These are phyloP conservation scores for Bathelium albidoporum DNA, from an alignment of 495 filamentous ascomycete genomes.

Conservation along the genomic window DNA sequence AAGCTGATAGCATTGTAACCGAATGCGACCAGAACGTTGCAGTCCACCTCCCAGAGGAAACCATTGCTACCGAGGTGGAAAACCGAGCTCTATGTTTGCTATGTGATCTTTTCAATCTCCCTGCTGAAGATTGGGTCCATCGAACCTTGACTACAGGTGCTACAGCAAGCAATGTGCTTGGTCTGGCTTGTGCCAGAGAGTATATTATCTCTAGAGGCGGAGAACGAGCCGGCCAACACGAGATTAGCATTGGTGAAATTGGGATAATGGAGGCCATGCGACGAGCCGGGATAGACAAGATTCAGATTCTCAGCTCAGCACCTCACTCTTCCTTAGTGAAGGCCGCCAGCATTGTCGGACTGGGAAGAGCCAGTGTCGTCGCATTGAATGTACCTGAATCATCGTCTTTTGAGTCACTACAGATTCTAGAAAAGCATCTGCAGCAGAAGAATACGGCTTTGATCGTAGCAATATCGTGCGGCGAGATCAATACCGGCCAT, in stretches of 20 bases:
- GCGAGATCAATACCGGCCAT: conserved; percentile 83
- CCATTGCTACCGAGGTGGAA: conserved; percentile 65
- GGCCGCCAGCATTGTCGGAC: conserved; percentile 68
- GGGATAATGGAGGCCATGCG: conserved; percentile 60
- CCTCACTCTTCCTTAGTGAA: conserved; percentile 76
- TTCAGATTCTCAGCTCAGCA: conserved; percentile 70
- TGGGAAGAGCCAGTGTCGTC: conserved; percentile 63
- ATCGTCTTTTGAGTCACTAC: conserved; percentile 46
- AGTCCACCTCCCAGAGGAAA: conserved; percentile 70
- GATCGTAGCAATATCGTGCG: conserved; percentile 70
- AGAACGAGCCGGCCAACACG: conserved; percentile 17
- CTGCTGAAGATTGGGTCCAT: conserved; percentile 41
- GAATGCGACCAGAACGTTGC: conserved; percentile 75
- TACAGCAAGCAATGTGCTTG: conserved; percentile 75
- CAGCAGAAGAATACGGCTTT: conserved; percentile 43
- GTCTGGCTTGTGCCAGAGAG: conserved; percentile 68
- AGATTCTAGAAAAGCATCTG: conserved; percentile 45
- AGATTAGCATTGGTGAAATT: conserved; percentile 49
- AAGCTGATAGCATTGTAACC: conserved; percentile 75
- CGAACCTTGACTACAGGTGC: conserved; percentile 83
- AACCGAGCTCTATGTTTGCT: conserved; percentile 58
- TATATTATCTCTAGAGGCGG: conserved; percentile 43
- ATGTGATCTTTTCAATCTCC: conserved; percentile 52
- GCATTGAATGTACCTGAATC: conserved; percentile 45
- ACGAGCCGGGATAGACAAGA: conserved; percentile 48